phyloP scores from a whole-genome alignment of 2,329 filamentous ascomycete species.

The Phyllosticta citrichinensis region DNA sequence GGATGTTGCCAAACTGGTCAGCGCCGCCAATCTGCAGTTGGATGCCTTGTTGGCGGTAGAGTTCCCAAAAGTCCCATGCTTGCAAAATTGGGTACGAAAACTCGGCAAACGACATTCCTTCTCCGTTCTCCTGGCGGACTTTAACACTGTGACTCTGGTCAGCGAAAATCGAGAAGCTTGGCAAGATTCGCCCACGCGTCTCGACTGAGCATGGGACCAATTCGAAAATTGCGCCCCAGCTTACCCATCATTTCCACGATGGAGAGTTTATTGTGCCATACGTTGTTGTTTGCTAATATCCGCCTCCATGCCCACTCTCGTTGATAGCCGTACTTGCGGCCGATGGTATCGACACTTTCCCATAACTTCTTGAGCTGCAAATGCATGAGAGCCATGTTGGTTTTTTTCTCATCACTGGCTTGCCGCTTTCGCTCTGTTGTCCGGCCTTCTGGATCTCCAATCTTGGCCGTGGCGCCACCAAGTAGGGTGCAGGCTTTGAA shows the following conservation, averaged over 20 bases:
- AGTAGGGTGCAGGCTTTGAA: slow-evolving; percentile 58
- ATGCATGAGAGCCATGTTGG: slow-evolving; percentile 59
- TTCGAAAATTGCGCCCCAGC: slow-evolving; percentile 61
- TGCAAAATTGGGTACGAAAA: slow-evolving; percentile 91
- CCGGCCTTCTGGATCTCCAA: slow-evolving; percentile 70
- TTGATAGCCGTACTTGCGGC: slow-evolving; percentile 53
- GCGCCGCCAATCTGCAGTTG: slow-evolving; percentile 90
- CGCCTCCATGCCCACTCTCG: slow-evolving; percentile 56
- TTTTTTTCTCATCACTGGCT: slow-evolving; percentile 42
- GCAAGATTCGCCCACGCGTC: slow-evolving; percentile 58
- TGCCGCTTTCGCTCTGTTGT: slow-evolving; percentile 50
- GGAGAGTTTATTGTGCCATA: slow-evolving; percentile 66
- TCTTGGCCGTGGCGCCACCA: slow-evolving; percentile 64
- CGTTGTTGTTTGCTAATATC: slow-evolving; percentile 67
- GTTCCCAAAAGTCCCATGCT: slow-evolving; percentile 91
- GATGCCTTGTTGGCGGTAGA: slow-evolving; percentile 56
- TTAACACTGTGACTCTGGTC: slow-evolving; percentile 50
- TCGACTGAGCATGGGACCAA: slow-evolving; percentile 79
- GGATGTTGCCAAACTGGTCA: slow-evolving; percentile 94
- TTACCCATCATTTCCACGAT: slow-evolving; percentile 66
- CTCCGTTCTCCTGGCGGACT: slow-evolving; percentile 69
- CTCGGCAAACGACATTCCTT: slow-evolving; percentile 90
- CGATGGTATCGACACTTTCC: slow-evolving; percentile 59
- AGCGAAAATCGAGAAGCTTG: slow-evolving; percentile 11
- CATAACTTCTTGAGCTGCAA: slow-evolving; percentile 64